phyloP scores from a whole-genome alignment of 1,284 basidiomycete genomes.

The Agroathelia rolfsii region DNA sequence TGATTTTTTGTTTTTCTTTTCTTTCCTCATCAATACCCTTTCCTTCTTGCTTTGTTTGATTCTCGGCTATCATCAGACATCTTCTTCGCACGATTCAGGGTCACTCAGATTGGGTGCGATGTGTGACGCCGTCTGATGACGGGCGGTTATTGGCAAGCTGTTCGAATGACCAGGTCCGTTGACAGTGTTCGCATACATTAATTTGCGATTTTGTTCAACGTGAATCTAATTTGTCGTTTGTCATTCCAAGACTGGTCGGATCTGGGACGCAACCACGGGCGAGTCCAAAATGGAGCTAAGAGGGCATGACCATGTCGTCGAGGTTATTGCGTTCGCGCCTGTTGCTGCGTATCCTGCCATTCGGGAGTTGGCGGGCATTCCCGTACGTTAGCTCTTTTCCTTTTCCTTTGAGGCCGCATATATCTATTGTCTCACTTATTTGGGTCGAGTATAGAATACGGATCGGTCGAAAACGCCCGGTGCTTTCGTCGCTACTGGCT shows the following conservation, averaged over 20 bases:
- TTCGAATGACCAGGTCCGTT: slow-evolving; percentile 74
- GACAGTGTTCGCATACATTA: background rate
- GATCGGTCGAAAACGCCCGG: slow-evolving; percentile 36
- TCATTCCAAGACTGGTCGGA: slow-evolving; percentile 71
- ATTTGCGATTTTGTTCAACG: slow-evolving; percentile 6
- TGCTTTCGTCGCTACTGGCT: slow-evolving; percentile 70
- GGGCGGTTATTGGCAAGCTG: slow-evolving; percentile 68
- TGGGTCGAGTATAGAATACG: slow-evolving; percentile 25
- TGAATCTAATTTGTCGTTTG: slow-evolving; percentile 25
- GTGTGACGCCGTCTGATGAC: slow-evolving; percentile 64
- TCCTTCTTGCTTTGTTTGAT: slow-evolving; percentile 10
- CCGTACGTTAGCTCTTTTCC: slow-evolving; percentile 29
- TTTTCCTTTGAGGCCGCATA: slow-evolving; percentile 13
- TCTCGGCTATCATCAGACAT: slow-evolving; percentile 30
- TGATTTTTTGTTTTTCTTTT: background rate
- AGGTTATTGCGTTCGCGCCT: slow-evolving; percentile 79
- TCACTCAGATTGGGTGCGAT: slow-evolving; percentile 55
- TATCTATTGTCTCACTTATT: slow-evolving; percentile 8
- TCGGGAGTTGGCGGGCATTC: slow-evolving; percentile 66
- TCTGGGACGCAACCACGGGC: slow-evolving; percentile 73
- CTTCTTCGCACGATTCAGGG: slow-evolving; percentile 48
- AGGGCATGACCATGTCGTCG: slow-evolving; percentile 84
- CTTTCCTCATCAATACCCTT: slow-evolving; percentile 1
- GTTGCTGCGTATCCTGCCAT: slow-evolving; percentile 65
- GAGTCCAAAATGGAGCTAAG: slow-evolving; percentile 77